Evolutionary conservation across 768 basidiomycete genomes (phyloP), one percentile per base, ranked within the genome.

Genomic region (Podaxis sp.): DNA sequence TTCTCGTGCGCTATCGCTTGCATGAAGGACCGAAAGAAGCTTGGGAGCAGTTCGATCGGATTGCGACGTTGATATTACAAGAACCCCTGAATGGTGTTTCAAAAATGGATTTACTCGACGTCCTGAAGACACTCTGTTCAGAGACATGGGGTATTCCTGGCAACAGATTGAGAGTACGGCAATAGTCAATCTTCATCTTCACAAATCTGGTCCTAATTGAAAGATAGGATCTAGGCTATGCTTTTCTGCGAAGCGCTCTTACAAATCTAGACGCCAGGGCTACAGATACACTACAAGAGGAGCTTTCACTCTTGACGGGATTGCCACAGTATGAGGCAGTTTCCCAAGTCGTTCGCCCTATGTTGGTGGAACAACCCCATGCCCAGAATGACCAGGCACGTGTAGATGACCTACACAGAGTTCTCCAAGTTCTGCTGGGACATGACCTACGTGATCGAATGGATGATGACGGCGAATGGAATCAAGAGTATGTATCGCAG

Each of bases 391-490:
- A 13, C 4, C 6, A 35, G n/a, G 5, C 9, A 6, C 14, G 11
- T 4, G 5, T 25, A 11, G 25, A 36, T n/a, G 36, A 25, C 27
- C 23, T 53, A 14, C 18, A 11, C 5, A 14, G 7, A 47, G 13
- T n/a, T 5, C 66, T 78, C 21, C 67, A 73, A 58, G 69, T 73
- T 1, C 73, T 88, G 44, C 72, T 84, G 18, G 65, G 74, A 57
- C 79, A 81, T 18, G 77, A 80, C 59, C 68, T 76, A 1, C 65
- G 83, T 5, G 66, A 73, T 11, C 88, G 85, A 87, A 83, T 82
- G 78, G 81, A 82, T 25, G 80, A 82, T 50, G 83, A 85, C 50
- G 74, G 76, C 46, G 69, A 67, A 7, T 66, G 79, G 18, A 64
- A 75, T 1, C 78, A 83, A 40, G 65, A 69, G 4, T 69, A 79